Evolutionary conservation across 148 eudicot species (phyloP).

Genomic region (Diospyros lotus): DNA sequence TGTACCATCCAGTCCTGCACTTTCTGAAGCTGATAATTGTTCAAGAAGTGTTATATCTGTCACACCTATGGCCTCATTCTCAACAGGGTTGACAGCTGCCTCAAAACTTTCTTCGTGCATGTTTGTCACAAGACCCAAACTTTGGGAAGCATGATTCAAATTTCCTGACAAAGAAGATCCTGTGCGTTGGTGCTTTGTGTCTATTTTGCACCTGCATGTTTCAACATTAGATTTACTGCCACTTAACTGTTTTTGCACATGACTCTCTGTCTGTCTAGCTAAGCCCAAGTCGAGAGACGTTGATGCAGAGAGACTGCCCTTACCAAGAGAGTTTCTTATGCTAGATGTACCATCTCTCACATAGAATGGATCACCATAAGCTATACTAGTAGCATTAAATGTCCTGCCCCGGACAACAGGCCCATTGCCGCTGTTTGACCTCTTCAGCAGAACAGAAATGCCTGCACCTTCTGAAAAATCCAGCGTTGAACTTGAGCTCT

Average conservation of each 20-base stretch:
- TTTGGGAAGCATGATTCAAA: conserved; percentile 52
- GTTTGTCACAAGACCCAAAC: conserved; percentile 35
- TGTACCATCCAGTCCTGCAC: conserved; percentile 25
- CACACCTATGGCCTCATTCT: conserved; percentile 28
- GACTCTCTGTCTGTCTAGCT: conserved; percentile 45
- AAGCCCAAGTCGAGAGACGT: conserved; percentile 69
- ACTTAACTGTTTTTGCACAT: conserved; percentile 54
- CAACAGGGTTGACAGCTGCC: conserved; percentile 23
- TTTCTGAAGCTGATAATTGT: conserved; percentile 33
- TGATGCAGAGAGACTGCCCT: conserved; percentile 69
- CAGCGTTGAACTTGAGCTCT: conserved; percentile 21
- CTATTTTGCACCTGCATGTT: conserved; percentile 28
- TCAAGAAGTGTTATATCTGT: conserved; percentile 27
- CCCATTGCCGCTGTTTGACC: conserved; percentile 62
- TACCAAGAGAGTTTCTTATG: conserved; percentile 70
- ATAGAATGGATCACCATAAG: conserved; percentile 69
- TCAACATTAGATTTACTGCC: conserved; percentile 47
- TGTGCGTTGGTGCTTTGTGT: conserved; percentile 52
- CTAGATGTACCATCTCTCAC: conserved; percentile 59
- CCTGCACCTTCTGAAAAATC: conserved; percentile 62
- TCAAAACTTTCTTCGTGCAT: conserved; percentile 48
- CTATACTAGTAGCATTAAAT: conserved; percentile 58
- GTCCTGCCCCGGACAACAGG: conserved; percentile 60
- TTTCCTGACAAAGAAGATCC: conserved; percentile 65
- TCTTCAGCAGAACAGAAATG: conserved; percentile 66